Base-by-base conservation (phyloP, 169 alveolate genomes). In the Eimeria falciformis region DNA sequence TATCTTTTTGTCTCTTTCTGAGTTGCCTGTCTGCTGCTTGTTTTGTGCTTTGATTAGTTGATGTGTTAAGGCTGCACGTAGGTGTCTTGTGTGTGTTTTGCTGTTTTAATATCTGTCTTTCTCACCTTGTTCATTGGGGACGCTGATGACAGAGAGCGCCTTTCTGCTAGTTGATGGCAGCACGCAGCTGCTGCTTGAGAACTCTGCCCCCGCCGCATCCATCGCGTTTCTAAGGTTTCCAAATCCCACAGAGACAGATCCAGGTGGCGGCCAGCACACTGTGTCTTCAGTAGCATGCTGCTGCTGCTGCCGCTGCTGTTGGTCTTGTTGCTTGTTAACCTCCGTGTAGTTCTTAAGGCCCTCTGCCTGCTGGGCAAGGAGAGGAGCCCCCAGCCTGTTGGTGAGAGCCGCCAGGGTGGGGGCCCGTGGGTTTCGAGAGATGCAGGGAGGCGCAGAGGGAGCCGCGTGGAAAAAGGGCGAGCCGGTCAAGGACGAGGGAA, bases 401-500 rank as follows among this genome's bases (percentile, higher is more conserved):
- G 75, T 58, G 2, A 86, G 92, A 29, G 65, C 53, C 6, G 92
- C 92, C 0, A 86, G 62, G 29, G 92, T 53, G 9, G 92, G 92
- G 9, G 92, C 77, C 27, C 50, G 21, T 1, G 92, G 73, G 25
- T 62, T 68, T 4, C 62, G 77, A 5, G 68, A 17, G 0, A 78
- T 58, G 27, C 92, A 86, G 53, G 62, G 58, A 5, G 92, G 92
- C 27, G 92, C 84, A 47, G 92, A 69, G 4, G 92, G 92, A 25
- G 92, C 92, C 12, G 86, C 84, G 29, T 86, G 86, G 62, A 86
- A 86, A 62, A 86, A 86, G 45, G 92, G 92, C 9, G 92, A 86
- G n/a, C 92, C 92, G 6, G 92, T 86, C 55, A 86, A 62, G 40
- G 79, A 25, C 1, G 84, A 40, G 53, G 92, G 92, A 29, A 86